Conservation (phyloP, 352 stramenopile species). For the Phytophthora sojae region DNA sequence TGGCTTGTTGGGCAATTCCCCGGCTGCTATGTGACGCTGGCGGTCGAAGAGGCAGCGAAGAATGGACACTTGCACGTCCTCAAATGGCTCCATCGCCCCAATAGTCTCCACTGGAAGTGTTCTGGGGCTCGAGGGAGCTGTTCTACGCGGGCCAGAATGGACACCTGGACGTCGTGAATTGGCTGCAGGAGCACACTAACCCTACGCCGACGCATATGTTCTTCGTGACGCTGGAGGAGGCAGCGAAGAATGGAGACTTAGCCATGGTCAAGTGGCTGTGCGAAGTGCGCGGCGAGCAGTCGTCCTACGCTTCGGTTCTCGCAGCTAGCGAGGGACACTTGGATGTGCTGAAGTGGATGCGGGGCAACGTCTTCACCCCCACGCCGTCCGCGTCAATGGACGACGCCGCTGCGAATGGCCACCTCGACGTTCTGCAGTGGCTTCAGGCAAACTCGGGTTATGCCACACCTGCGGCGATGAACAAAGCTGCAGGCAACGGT, state of each 20-base stretch:
- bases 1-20: slow-evolving; percentile 40
- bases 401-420: slow-evolving; percentile 36
- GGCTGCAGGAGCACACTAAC: slow-evolving; percentile 45
- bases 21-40: slow-evolving; percentile 40
- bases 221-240: slow-evolving; percentile 51
- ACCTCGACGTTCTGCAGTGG: slow-evolving; percentile 37
- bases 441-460: slow-evolving; percentile 31
- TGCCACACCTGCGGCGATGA: slow-evolving; percentile 32
- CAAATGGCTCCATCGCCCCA: slow-evolving; percentile 36
- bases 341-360: slow-evolving; percentile 37
- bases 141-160: slow-evolving; percentile 46
- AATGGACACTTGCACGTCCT: slow-evolving; percentile 47
- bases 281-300: slow-evolving; percentile 41
- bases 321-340: slow-evolving; percentile 50
- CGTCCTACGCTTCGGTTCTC: slow-evolving; percentile 38
- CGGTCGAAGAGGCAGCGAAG: slow-evolving; percentile 39
- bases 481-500: slow-evolving; percentile 40
- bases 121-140: slow-evolving; percentile 47
- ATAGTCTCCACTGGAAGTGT: slow-evolving; percentile 21
- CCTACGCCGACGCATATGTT: slow-evolving; percentile 50
- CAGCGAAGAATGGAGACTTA: slow-evolving; percentile 44
- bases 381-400: slow-evolving; percentile 37
- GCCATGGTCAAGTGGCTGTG: slow-evolving; percentile 47
- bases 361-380: slow-evolving; percentile 35
- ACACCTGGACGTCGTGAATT: slow-evolving; percentile 43